phyloP scores from a whole-genome alignment of 441 rosid species.

The Erysimum cheiri region DNA sequence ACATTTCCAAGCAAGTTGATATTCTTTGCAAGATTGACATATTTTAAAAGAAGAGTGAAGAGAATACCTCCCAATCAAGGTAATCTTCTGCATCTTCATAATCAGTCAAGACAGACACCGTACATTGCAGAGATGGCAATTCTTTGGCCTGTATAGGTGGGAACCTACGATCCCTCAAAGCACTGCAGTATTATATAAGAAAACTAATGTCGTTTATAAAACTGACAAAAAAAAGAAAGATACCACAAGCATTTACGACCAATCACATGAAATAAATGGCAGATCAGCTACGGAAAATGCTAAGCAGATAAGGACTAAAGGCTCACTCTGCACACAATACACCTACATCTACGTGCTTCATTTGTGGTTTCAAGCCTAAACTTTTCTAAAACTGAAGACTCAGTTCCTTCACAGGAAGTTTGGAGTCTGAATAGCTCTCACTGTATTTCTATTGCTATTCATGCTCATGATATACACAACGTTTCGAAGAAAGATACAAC shows the following conservation, averaged over 20 bases:
- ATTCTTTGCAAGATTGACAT: not conserved
- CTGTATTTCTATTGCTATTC: not conserved
- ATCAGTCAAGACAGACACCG: conserved; percentile 84
- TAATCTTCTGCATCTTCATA: conserved; percentile 80
- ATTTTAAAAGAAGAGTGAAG: conserved; percentile 19
- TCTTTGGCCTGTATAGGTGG: conserved; percentile 93
- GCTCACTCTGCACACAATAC: not conserved
- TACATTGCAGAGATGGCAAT: conserved; percentile 87
- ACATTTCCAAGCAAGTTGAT: not conserved
- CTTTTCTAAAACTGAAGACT: not conserved
- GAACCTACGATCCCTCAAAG: conserved; percentile 94
- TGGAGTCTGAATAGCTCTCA: not conserved
- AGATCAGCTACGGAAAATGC: conserved; percentile 13
- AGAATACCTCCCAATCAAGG: conserved; percentile 96
- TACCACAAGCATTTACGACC: conserved; percentile 2
- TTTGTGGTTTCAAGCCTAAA: not conserved
- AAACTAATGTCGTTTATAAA: not conserved
- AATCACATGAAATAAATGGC: not conserved
- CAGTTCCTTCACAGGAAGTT: not conserved
- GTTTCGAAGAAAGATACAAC: not conserved
- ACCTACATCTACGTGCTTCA: not conserved
- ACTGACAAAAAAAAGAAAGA: not conserved
- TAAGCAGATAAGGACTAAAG: not conserved
- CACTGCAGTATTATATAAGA: conserved; percentile 58
- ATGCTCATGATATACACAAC: not conserved